These are phyloP conservation scores for Silybum marianum DNA, from an alignment of 129 eudicot genomes.

Conservation along the genomic window DNA sequence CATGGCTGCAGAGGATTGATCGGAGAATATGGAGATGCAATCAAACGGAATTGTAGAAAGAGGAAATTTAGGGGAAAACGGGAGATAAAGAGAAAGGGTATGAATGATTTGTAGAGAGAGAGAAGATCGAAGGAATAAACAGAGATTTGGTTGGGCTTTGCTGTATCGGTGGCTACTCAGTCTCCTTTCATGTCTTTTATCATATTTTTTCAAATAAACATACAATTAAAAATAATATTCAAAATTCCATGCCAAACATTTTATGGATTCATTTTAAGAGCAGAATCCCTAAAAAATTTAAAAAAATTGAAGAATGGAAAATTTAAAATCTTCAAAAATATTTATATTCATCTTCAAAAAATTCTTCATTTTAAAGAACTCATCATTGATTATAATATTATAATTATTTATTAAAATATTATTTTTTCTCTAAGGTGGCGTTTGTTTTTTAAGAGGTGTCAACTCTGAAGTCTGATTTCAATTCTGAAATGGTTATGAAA, in stretches of 20 bases:
- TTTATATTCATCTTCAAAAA: no score
- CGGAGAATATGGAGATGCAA: conserved; percentile 32
- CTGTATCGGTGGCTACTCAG: not conserved
- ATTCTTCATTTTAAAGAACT: no score
- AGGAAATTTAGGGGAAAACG: conserved; percentile 21
- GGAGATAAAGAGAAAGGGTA: not conserved
- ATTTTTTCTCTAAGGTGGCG: no score
- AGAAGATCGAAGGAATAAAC: not conserved
- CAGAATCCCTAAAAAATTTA: no score
- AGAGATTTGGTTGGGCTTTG: conserved; percentile 15
- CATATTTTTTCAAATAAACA: not conserved
- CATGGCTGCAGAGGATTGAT: conserved; percentile 38
- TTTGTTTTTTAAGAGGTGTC: no score
- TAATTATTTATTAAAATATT: no score
- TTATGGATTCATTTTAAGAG: not conserved
- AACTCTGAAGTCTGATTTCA: no score
- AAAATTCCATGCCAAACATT: not conserved
- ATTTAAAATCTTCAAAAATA: no score
- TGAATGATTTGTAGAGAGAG: conserved; percentile 25
- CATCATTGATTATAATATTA: no score
- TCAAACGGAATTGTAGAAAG: conserved; percentile 20
- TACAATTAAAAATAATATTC: not conserved
- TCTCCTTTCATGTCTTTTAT: not conserved
- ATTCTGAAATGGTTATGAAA: no score
- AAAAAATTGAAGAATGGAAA: no score